phyloP scores from a whole-genome alignment of 1,284 basidiomycete genomes.

The Inonotus hispidus region DNA sequence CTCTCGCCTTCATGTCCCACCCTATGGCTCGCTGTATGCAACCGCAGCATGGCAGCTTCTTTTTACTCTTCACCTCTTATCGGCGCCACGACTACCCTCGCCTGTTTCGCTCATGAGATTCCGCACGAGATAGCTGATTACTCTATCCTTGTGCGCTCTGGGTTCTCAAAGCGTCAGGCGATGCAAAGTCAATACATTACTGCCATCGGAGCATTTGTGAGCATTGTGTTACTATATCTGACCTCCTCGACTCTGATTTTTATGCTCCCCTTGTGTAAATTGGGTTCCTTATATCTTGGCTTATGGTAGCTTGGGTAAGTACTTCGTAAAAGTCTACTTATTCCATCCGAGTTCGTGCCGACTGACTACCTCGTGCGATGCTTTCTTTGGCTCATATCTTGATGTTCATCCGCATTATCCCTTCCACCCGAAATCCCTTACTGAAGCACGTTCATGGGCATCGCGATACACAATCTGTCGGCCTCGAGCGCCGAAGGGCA shows the following conservation, averaged over 20 bases:
- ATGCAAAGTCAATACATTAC: conserved; percentile 90
- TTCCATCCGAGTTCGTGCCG: not conserved
- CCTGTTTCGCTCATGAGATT: conserved; percentile 89
- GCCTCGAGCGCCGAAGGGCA: conserved; percentile 32
- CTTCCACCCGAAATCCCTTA: not conserved
- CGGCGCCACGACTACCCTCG: conserved; percentile 85
- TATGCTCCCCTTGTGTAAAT: not conserved
- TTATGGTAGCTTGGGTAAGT: not conserved
- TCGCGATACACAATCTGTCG: conserved; percentile 73
- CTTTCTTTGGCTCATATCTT: not conserved
- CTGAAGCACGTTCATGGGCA: conserved; percentile 80
- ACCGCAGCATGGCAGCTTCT: conserved; percentile 75
- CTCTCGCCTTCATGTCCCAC: not conserved
- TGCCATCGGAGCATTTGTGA: conserved; percentile 83
- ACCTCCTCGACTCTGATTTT: conserved; percentile 1
- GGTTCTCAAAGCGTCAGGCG: conserved; percentile 83
- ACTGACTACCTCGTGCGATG: not conserved
- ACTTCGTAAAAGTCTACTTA: not conserved
- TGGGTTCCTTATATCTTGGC: not conserved
- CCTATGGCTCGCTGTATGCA: not conserved
- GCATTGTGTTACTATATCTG: conserved; percentile 28
- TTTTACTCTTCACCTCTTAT: conserved; percentile 88
- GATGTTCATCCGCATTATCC: conserved; percentile 1
- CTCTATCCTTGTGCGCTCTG: conserved; percentile 82
- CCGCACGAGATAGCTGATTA: conserved; percentile 92